Evolutionary conservation across 1,284 basidiomycete genomes (phyloP), one percentile per base, ranked within the genome.

Genomic region (Cryptococcus hybrid): DNA sequence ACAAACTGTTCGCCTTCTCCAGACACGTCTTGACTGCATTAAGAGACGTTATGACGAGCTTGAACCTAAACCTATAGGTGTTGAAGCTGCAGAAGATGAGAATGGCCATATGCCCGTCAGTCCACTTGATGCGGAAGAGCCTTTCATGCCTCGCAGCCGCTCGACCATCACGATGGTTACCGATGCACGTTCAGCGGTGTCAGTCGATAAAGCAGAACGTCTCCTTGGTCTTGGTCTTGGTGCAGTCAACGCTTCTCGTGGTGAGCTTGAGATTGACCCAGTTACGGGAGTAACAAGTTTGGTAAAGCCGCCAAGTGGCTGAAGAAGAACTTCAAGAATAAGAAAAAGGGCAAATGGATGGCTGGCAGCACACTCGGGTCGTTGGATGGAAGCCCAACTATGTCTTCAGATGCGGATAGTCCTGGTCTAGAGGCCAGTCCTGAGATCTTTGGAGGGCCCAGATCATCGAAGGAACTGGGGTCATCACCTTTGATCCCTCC

Each of bases 41-140:
- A 76, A 80, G 55, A 72, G 73, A 47, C 72, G 81, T 8, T 78
- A 82, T 59, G 80, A 81, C 52, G 75, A 78, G 64, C 66, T 79
- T 9, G 77, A 79, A 60, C 77, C 77, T 0, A 59, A 65, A 56
- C 38, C 62, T 35, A 47, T 60, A 37, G 61, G 59, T 3, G 64
- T 61, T 30, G 60, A 52, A 8, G 63, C 64, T 7, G 60, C 54
- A 13, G 55, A 58, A n/a, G 55, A 66, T 40, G 55, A 62, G 11
- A 34, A 50, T n/a, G 9, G 58, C 12, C 62, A 66, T n/a, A 55
- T 64, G 2, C 66, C 68, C 18, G 55, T 60, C 61, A 18, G 66
- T 61, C 51, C 51, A 2, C 44, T 37, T n/a, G 52, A 47, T 30
- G 54, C 30, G 7, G 55, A 53, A 15, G 52, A 51, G 11, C 57